A percentile compares a stretch with the other conserved stretches of the same genome.
Evolutionary conservation across 2,329 filamentous ascomycete species (phyloP).

Genomic region (Aspergillus awamori): DNA sequence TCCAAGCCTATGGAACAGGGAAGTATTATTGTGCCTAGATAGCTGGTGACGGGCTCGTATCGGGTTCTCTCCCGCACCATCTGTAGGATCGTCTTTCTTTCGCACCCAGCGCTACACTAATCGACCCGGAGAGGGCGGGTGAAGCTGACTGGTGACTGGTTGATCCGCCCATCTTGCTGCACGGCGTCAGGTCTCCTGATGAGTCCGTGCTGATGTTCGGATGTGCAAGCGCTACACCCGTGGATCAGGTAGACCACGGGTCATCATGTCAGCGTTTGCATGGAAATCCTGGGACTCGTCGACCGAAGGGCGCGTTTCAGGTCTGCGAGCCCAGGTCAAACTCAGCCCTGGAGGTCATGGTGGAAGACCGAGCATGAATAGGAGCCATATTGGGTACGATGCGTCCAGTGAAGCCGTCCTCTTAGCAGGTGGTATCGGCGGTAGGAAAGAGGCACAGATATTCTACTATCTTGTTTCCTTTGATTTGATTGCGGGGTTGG

Average conservation of each 20-base stretch:
- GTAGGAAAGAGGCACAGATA: background rate
- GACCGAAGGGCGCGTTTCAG: slow-evolving; percentile 14
- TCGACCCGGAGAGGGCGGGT: slow-evolving; percentile 12
- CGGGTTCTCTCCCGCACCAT: slow-evolving; percentile 1
- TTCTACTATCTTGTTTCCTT: background rate
- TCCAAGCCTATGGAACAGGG: background rate
- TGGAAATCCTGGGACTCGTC: slow-evolving; percentile 12
- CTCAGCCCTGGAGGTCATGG: background rate
- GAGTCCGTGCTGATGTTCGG: slow-evolving; percentile 19
- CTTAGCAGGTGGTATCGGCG: background rate
- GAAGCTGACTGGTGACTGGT: slow-evolving; percentile 11
- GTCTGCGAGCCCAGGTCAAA: slow-evolving; percentile 3
- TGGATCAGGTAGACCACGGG: slow-evolving; percentile 14
- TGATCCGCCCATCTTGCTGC: slow-evolving; percentile 6
- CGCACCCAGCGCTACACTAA: slow-evolving; percentile 17
- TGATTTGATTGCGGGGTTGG: background rate
- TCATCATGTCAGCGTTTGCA: slow-evolving; percentile 7
- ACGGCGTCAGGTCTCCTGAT: slow-evolving; percentile 25
- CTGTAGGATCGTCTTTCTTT: slow-evolving; percentile 8
- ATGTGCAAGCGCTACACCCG: slow-evolving; percentile 12
- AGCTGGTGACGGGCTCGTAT: background rate
- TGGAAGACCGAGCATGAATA: background rate
- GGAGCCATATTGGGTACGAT: background rate
- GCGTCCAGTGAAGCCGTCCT: background rate
- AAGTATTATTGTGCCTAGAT: background rate